Evolutionary conservation across 2,329 filamentous ascomycete species (phyloP).

Genomic region (Aspergillus hiratsukae): DNA sequence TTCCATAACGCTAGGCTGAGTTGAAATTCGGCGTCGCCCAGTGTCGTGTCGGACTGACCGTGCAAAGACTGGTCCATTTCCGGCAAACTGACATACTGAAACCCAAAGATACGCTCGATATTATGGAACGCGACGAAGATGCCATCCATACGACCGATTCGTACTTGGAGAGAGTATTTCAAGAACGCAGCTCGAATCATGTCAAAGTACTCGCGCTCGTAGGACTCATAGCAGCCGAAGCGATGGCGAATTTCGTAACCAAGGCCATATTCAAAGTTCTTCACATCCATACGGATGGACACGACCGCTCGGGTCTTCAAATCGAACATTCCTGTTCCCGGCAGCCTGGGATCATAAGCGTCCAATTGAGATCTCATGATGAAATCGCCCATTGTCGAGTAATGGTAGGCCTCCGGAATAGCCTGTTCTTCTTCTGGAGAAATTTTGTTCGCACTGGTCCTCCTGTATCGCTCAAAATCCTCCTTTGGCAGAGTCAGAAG

Average conservation of each 20-base stretch:
- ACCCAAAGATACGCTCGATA: slow-evolving; percentile 89
- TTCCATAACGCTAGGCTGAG: slow-evolving; percentile 76
- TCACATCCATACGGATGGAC: slow-evolving; percentile 81
- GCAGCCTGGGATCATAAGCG: slow-evolving; percentile 77
- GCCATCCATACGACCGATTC: slow-evolving; percentile 97
- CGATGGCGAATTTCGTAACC: slow-evolving; percentile 81
- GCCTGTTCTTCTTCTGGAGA: slow-evolving; percentile 63
- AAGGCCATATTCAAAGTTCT: slow-evolving; percentile 65
- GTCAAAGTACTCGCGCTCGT: slow-evolving; percentile 92
- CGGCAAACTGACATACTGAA: slow-evolving; percentile 81
- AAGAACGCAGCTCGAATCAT: slow-evolving; percentile 93
- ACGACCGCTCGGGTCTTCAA: slow-evolving; percentile 92
- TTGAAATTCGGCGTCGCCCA: slow-evolving; percentile 84
- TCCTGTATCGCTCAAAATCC: slow-evolving; percentile 81
- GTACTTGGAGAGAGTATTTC: slow-evolving; percentile 94
- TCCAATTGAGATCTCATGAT: slow-evolving; percentile 94
- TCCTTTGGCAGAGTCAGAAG: slow-evolving; percentile 76
- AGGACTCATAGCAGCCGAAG: slow-evolving; percentile 81
- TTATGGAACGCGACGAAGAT: slow-evolving; percentile 98
- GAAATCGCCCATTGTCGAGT: slow-evolving; percentile 79
- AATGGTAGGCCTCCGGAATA: slow-evolving; percentile 77
- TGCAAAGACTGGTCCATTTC: slow-evolving; percentile 94
- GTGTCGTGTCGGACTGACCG: slow-evolving; percentile 58
- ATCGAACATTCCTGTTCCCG: slow-evolving; percentile 91
- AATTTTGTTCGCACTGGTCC: slow-evolving; percentile 62